Percentiles rank a stretch among this genome's conserved stretches.
Conservation (phyloP, 139 green algal species). For the Tetraselmis chui region DNA sequence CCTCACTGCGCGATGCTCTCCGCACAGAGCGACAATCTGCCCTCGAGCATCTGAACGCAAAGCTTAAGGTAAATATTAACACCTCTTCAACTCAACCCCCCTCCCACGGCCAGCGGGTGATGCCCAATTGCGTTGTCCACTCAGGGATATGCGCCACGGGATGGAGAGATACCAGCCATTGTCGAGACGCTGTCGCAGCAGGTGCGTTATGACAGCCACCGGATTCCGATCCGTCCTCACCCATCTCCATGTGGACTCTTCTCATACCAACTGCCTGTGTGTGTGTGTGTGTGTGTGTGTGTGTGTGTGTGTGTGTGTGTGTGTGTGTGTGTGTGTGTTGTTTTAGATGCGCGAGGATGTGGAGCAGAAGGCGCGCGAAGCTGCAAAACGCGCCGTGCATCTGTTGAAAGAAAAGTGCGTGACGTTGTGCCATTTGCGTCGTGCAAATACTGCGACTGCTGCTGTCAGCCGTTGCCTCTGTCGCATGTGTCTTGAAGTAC, state of each 20-base stretch:
- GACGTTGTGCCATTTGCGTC: no score
- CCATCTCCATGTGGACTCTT: no score
- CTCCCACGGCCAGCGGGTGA: not conserved
- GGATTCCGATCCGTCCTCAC: no score
- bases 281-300: no score
- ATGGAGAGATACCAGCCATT: not conserved
- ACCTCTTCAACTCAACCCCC: no score
- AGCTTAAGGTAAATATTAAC: not conserved
- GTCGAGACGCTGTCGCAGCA: not conserved
- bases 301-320: no score
- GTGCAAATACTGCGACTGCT: no score
- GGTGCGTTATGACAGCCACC: no score
- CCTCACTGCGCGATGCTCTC: slow-evolving; percentile 40
- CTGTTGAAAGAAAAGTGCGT: not conserved
- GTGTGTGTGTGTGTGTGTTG: no score
- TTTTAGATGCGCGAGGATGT: not conserved
- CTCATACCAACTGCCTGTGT: no score
- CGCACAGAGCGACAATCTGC: not conserved
- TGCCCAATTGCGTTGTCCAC: not conserved
- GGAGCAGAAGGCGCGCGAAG: not conserved
- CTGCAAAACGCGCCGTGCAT: not conserved
- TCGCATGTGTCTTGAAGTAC: no score
- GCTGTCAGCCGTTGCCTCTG: no score
- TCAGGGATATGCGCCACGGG: not conserved
- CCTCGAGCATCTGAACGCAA: not conserved